Evolutionary conservation across 805 yeast genomes (phyloP), one percentile per base, ranked within the genome.

Genomic region (Jamesozyma spencerorum): DNA sequence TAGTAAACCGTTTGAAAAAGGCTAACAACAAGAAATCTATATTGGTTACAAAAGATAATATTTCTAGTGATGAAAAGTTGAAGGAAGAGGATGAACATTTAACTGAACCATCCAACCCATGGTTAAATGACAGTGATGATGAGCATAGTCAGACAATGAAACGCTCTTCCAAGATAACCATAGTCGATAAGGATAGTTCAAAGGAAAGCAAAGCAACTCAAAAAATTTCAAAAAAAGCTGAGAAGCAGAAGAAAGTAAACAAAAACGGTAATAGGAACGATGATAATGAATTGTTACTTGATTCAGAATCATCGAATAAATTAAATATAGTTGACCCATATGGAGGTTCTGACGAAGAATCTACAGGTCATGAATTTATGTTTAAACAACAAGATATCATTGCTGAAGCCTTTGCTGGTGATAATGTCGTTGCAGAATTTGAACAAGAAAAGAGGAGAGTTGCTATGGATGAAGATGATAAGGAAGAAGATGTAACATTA

Each of bases 361-460:
- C 64, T 14, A 63, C 58, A 1, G 70, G 68, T 31, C 58, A 64
- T 26, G 45, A 38, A 32, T 68, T 66, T 43, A 70, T 75, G 73
- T 85, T 87, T 67, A 75, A 77, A 50, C 95, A 87, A 55, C 77
- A 78, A 48, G 88, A 85, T 40, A 69, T 92, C 34, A 82, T 92
- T 46, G 77, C 81, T 45, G 81, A 87, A 57, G 98, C 97, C 0
- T 92, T 92, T 70, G 97, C 97, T 3, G 97, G 97, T 20, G 98
- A 92, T 64, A 92, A 92, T 58, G 95, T 90, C 31, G 83, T 85
- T 13, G 66, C 69, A 5, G 71, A 87, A 49, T 92, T 92, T 60
- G 77, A 75, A 47, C 71, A 66, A 12, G 97, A 88, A 52, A 92
- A 90, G 65, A 66, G 69, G 42, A 71, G 75, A 49, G 74, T 74